Percentiles rank a stretch among this genome's conserved stretches.
Evolutionary conservation across 371 early-diverging fungal genomes (phyloP).

Genomic region (Rhizopus microsporus): DNA sequence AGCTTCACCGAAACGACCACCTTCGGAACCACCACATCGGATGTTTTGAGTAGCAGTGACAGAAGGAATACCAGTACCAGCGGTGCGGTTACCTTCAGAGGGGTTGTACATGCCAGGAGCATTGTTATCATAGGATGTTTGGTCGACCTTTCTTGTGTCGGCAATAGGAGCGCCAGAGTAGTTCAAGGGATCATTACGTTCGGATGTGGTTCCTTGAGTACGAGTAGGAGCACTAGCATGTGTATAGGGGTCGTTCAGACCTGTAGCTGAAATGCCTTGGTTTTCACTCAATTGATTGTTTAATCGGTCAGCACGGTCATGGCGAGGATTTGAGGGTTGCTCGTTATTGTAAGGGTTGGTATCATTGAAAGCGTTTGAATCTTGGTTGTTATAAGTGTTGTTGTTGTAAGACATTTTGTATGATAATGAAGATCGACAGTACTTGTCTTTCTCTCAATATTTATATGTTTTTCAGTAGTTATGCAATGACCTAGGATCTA

Average conservation of each 20-base stretch:
- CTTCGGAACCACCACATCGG: constrained; percentile 8
- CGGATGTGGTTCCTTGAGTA: constrained; percentile 11
- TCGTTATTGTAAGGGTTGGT: neutral
- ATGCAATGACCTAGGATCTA: no score
- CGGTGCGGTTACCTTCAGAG: constrained; percentile 17
- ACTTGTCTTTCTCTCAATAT: no score
- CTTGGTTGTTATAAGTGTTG: neutral
- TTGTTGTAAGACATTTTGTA: neutral
- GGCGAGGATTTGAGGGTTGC: neutral
- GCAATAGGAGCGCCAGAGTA: constrained; percentile 16
- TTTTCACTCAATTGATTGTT: constrained; percentile 23
- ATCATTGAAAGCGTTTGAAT: neutral
- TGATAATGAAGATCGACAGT: no score
- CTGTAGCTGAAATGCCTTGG: constrained; percentile 32
- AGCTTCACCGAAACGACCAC: neutral
- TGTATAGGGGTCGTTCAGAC: constrained; percentile 18
- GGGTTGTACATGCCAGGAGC: constrained; percentile 14
- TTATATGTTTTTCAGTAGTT: no score
- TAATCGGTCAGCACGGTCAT: neutral
- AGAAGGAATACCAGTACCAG: constrained; percentile 23
- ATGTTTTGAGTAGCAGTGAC: constrained; percentile 20
- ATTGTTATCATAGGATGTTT: neutral
- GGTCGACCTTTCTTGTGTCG: constrained; percentile 16
- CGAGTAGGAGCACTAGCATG: constrained; percentile 3
- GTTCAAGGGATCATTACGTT: constrained; percentile 11